phyloP scores from a whole-genome alignment of 441 rosid species.

The Rhodomyrtus psidioides region DNA sequence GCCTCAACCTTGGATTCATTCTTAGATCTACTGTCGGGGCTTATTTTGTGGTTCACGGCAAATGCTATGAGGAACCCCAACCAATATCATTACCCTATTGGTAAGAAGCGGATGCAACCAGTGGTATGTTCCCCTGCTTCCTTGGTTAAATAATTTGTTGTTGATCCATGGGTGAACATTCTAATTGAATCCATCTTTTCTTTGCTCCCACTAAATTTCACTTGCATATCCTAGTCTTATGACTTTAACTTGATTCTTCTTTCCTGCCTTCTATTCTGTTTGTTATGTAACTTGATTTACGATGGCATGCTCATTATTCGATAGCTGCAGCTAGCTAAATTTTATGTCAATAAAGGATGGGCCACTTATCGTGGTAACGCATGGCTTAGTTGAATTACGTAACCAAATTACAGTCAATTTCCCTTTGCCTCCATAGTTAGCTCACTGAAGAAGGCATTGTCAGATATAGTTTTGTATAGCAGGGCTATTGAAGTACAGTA shows the following conservation, averaged over 20 bases:
- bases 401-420: background rate
- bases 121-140: slow-evolving; percentile 18
- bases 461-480: background rate
- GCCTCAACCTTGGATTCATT: slow-evolving; percentile 60
- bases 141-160: background rate
- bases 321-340: background rate
- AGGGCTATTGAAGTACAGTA: background rate
- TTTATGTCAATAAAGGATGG: background rate
- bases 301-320: background rate
- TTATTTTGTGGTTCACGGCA: slow-evolving; percentile 52
- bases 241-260: background rate
- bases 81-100: slow-evolving; percentile 39
- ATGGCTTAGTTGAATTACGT: background rate
- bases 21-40: slow-evolving; percentile 51
- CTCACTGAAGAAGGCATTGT: background rate
- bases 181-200: background rate
- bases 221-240: background rate
- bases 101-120: slow-evolving; percentile 63
- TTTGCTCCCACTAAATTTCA: background rate
- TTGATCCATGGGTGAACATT: slow-evolving; percentile 15
- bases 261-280: background rate
- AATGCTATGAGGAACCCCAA: slow-evolving; percentile 38
- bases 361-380: background rate
- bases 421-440: background rate
- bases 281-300: background rate